Conservation (phyloP, 192 early-diverging fungal species). For the Coemansia umbellata region DNA sequence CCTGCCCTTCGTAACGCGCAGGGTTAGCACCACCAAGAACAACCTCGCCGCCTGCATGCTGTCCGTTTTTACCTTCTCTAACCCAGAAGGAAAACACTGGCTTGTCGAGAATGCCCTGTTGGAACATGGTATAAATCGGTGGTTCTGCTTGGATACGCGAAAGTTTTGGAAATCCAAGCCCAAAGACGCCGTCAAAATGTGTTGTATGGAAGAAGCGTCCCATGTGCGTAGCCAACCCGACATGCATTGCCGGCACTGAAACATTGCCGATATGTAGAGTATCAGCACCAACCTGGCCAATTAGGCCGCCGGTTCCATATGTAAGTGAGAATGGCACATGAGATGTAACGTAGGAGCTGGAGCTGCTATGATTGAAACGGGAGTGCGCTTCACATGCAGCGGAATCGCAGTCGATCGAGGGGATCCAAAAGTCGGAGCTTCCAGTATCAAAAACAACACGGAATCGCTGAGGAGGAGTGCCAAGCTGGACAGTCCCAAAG, state of each 20-base stretch:
- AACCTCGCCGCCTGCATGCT: constrained; percentile 48
- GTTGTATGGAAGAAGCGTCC: constrained; percentile 46
- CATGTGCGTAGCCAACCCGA: constrained; percentile 52
- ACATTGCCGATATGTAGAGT: constrained; percentile 47
- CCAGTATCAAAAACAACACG: constrained; percentile 61
- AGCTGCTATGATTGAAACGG: constrained; percentile 48
- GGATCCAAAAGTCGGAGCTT: constrained; percentile 59
- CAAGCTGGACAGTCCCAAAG: constrained; percentile 47
- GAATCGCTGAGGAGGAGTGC: constrained; percentile 55
- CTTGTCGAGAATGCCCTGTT: constrained; percentile 32
- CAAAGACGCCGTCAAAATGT: constrained; percentile 59
- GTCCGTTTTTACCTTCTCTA: constrained; percentile 29
- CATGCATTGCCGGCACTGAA: constrained; percentile 34
- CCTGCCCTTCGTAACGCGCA: constrained; percentile 33
- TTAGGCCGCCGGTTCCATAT: constrained; percentile 55
- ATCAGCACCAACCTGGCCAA: constrained; percentile 52
- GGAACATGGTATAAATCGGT: constrained; percentile 33
- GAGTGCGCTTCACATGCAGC: constrained; percentile 35
- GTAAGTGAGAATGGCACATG: constrained; percentile 41
- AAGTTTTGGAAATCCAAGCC: constrained; percentile 53
- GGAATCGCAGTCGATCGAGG: constrained; percentile 52
- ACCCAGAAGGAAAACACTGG: constrained; percentile 48
- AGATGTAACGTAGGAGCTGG: constrained; percentile 43
- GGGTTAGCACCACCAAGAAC: constrained; percentile 39
- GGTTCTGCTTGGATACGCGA: constrained; percentile 46